Conservation (phyloP, 306 rosid species). For the Cicer judaicum region DNA sequence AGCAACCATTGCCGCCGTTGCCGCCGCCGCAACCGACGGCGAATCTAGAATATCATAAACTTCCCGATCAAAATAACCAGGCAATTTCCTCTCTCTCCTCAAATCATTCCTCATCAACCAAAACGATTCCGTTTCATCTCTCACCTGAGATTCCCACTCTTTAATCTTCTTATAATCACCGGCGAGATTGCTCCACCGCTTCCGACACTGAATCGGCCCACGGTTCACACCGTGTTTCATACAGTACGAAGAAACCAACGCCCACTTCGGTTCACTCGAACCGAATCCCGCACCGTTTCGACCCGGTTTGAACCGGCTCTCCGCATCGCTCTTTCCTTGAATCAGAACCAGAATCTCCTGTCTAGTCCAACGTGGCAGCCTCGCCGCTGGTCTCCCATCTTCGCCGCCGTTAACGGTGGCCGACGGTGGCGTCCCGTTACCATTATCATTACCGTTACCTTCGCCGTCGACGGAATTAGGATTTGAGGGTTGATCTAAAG, state of each 20-base stretch:
- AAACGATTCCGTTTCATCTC: slow-evolving; percentile 86
- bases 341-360: slow-evolving; percentile 93
- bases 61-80: slow-evolving; percentile 87
- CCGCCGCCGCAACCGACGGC: slow-evolving; percentile 50
- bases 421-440: slow-evolving; percentile 59
- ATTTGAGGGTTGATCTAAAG: slow-evolving; percentile 60
- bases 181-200: slow-evolving; percentile 98
- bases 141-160: slow-evolving; percentile 83
- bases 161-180: slow-evolving; percentile 96
- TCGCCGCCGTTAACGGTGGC: slow-evolving; percentile 60
- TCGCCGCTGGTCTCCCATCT: slow-evolving; percentile 68
- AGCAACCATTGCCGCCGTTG: slow-evolving; percentile 26
- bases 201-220: slow-evolving; percentile 96
- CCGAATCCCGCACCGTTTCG: slow-evolving; percentile 64
- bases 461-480: slow-evolving; percentile 58
- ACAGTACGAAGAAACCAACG: slow-evolving; percentile 85
- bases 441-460: slow-evolving; percentile 47
- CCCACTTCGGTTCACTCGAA: slow-evolving; percentile 91
- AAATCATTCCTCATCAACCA: slow-evolving; percentile 96
- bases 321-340: slow-evolving; percentile 86
- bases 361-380: slow-evolving; percentile 95
- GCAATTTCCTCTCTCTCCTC: slow-evolving; percentile 89
- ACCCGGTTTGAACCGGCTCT: slow-evolving; percentile 68
- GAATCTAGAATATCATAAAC: slow-evolving; percentile 88
- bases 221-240: slow-evolving; percentile 90